Conservation (phyloP, 768 basidiomycete genomes). For the Fomitopsis serialis region DNA sequence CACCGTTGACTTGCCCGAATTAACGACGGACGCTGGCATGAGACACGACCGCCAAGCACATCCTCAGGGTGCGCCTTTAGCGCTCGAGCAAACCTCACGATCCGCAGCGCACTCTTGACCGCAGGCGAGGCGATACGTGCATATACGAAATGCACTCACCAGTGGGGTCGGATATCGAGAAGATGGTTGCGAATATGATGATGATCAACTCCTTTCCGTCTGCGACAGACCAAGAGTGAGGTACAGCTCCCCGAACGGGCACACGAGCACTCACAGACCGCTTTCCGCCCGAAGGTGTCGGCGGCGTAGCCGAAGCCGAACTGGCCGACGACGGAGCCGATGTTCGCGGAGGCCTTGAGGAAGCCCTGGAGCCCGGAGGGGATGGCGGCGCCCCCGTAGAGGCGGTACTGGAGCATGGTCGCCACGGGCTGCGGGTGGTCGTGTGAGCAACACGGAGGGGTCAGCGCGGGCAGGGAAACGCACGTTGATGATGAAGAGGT, state of each 20-base stretch:
- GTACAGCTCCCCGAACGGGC: not conserved
- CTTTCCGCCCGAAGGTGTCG: slow-evolving; percentile 64
- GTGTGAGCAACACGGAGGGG: not conserved
- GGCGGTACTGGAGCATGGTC: slow-evolving; percentile 61
- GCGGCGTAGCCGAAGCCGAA: slow-evolving; percentile 64
- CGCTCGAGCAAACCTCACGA: too few species aligned
- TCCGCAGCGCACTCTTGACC: too few species aligned
- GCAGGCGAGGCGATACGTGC: too few species aligned
- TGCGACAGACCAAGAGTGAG: slow-evolving; percentile 18
- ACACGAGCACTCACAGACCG: slow-evolving; percentile 41
- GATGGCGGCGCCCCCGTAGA: slow-evolving; percentile 47
- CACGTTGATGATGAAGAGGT: slow-evolving; percentile 68
- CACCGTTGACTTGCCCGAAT: too few species aligned
- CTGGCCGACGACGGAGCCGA: slow-evolving; percentile 69
- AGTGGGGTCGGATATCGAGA: slow-evolving; percentile 62
- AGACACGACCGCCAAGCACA: too few species aligned
- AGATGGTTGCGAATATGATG: slow-evolving; percentile 73
- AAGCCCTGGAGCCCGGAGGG: slow-evolving; percentile 55
- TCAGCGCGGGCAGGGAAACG: slow-evolving; percentile 14
- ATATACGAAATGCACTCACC: slow-evolving; percentile 21
- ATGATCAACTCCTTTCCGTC: slow-evolving; percentile 79
- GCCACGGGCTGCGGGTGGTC: slow-evolving; percentile 45
- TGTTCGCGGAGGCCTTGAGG: slow-evolving; percentile 64
- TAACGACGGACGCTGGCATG: too few species aligned
- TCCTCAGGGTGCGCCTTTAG: too few species aligned